Base-by-base conservation (phyloP, 1,284 basidiomycete species). In the Coniophora puteana region DNA sequence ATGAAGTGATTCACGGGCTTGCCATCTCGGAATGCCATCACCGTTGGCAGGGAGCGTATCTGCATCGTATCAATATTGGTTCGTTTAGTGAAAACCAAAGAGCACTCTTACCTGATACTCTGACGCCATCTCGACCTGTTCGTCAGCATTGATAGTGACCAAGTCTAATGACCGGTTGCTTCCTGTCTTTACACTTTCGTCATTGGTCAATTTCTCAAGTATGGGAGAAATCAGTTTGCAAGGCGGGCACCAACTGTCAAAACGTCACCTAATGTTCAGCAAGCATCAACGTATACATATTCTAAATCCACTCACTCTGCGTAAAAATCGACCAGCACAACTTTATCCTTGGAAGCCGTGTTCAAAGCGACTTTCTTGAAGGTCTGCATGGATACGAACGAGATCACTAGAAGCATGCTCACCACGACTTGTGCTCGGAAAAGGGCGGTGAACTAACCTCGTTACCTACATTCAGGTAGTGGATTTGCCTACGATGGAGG, bases 291-390 rank as follows among this genome's bases (percentile, higher is more conserved):
- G 37, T 8, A 20, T n/a, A 10, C 18, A 5, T 40, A 13, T 17
- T 11, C 26, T 16, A 20, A n/a, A 32, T 16, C 24, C 12, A 70
- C 80, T 33, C 51, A 86, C 85, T 85, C 75, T 35, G 85, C 86
- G 53, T 86, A 83, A 51, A 88, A 89, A 51, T 88, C 85, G 11
- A 86, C 83, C 5, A 88, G 62, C 23, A 83, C 74, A 24, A 84
- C 59, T 43, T 75, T 74, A 44, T 74, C 69, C 44, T 68, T 67
- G 20, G 68, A 52, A 37, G 47, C 26, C 50, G 60, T 39, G 43
- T 58, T 53, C 40, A 62, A 52, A 45, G 61, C 58, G 42, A 71
- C 65, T 44, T 71, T 68, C 31, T 64, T 52, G 51, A 83, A 80
- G 6, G 67, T 74, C 82, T 83, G 31, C 27, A 20, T 8, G 21